phyloP scores from a whole-genome alignment of 495 filamentous ascomycete genomes.

The Penicillium robsamsonii region DNA sequence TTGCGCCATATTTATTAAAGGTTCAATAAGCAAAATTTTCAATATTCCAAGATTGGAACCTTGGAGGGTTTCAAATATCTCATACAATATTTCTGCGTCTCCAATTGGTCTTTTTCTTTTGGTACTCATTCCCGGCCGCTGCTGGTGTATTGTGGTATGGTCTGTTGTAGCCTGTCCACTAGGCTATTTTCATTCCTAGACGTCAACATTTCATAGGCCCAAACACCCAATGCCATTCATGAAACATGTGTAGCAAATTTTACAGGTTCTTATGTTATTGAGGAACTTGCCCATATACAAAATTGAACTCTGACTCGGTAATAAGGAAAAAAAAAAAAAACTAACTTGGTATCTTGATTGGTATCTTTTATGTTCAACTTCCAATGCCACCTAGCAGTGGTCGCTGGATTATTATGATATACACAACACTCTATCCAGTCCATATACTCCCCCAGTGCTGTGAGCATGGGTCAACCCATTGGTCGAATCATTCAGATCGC shows the following conservation, averaged over 20 bases:
- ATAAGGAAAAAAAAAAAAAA: neutral
- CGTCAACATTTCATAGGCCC: neutral
- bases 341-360: constrained; percentile 5
- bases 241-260: too few species aligned
- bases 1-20: constrained; percentile 1
- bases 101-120: too few species aligned
- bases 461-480: neutral
- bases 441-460: neutral
- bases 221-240: neutral
- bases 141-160: neutral
- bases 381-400: neutral
- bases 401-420: neutral
- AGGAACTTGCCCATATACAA: too few species aligned
- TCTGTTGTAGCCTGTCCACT: too few species aligned
- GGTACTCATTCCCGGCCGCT: neutral
- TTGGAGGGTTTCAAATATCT: neutral
- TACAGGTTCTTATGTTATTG: too few species aligned
- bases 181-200: too few species aligned
- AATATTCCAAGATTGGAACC: neutral
- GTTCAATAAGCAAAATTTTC: neutral
- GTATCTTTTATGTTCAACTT: constrained; percentile 1
- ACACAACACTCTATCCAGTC: neutral
- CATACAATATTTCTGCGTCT: neutral
- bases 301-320: too few species aligned
- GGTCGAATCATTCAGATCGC: neutral